These are phyloP conservation scores for Nannochloris sp. DNA, from an alignment of 139 green algal genomes.

Conservation along the genomic window DNA sequence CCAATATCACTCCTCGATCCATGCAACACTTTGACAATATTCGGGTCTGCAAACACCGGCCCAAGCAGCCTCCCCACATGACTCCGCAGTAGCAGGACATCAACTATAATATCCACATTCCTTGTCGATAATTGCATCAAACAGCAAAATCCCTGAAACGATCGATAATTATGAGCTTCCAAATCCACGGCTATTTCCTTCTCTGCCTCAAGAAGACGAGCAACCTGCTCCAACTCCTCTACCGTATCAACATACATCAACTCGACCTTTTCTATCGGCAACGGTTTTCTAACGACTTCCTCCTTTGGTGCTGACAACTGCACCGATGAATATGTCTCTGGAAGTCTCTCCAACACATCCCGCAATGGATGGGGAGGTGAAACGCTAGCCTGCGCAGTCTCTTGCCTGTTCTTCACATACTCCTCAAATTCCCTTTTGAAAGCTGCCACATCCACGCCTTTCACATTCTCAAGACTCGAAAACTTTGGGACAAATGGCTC, in stretches of 20 bases:
- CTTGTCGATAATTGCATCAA: conserved; percentile 87
- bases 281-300: background rate
- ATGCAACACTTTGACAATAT: conserved; percentile 84
- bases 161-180: conserved; percentile 76
- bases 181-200: conserved; percentile 77
- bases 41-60: conserved; percentile 53
- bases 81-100: conserved; percentile 59
- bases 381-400: background rate
- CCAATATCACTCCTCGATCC: conserved; percentile 75
- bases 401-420: background rate
- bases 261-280: conserved; percentile 12
- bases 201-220: conserved; percentile 23
- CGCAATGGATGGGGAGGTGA: conserved; percentile 48
- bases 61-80: conserved; percentile 41
- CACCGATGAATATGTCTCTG: conserved; percentile 19
- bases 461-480: background rate
- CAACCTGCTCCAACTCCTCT: conserved; percentile 7
- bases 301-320: conserved; percentile 28
- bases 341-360: conserved; percentile 33
- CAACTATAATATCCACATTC: conserved; percentile 73
- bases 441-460: background rate
- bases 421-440: background rate
- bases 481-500: conserved; percentile 31
- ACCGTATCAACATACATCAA: conserved; percentile 24
- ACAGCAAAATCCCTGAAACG: conserved; percentile 81